Base-by-base conservation (phyloP, 2,329 filamentous ascomycete genomes). In the Aspergillus brunneoviolaceus region DNA sequence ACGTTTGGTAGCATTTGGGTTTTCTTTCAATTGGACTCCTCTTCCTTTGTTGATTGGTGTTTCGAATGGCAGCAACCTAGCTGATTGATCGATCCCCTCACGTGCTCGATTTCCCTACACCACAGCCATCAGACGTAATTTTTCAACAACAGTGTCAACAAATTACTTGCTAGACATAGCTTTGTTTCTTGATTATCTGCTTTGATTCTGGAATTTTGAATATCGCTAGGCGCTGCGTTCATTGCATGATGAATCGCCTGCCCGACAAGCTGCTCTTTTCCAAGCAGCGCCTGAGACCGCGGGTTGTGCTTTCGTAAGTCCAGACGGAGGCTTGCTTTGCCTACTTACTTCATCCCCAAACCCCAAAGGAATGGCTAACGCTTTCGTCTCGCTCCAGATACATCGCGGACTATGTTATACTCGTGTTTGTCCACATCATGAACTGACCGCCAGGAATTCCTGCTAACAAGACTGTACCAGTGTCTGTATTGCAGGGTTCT, bases 341-440 rank as follows among this genome's bases (percentile, higher is more conserved):
- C 16, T 45, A 45, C 16, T 19, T 45, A 45, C 16, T 19, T 45
- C 5, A 45, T 19, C 3, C 53, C 23, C 9, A 29, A 10, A 5
- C 42, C n/a, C 11, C 6, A 23, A 14, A 12, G 19, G 2, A 29
- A 11, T 42, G 21, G 39, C 23, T 31, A 35, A 33, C 4, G 21
- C 5, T 39, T 31, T 27, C 14, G 21, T 29, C n/a, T 56, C 21
- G 55, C 54, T 58, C 31, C 66, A 85, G 82, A 67, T 86, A 86
- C 68, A 79, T 85, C 61, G 73, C 81, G 63, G 84, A 86, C 77
- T 86, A 86, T 77, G 77, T 84, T 55, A 84, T 86, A 57, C 81
- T 86, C 60, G 69, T 85, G 84, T 85, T 75, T 68, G 81, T 73
- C 31, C 11, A 31, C 23, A 52, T 21, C 9, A 53, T 35, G 19